A percentile compares a stretch with the other conserved stretches of the same genome.
phyloP scores from a whole-genome alignment of 1,284 basidiomycete species.

The Ceratorhiza oryzae-sativae region DNA sequence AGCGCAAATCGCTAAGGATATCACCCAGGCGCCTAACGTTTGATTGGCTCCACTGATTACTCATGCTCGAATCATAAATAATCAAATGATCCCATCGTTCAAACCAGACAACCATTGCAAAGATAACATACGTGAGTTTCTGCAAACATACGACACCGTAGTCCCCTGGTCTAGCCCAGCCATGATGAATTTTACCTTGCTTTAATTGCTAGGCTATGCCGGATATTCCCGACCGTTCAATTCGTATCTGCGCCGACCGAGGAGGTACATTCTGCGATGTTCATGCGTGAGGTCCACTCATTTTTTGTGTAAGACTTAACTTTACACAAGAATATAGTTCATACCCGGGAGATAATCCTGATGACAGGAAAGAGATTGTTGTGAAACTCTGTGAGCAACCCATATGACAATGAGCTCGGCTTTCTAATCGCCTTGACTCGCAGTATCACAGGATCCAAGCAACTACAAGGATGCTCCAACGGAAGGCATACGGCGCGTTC shows the following conservation, averaged over 20 bases:
- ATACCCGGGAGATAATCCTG: constrained; percentile 69
- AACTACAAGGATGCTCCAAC: constrained; percentile 96
- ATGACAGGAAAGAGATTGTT: constrained; percentile 72
- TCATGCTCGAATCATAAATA: not conserved
- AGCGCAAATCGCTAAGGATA: not conserved
- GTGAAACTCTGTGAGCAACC: constrained; percentile 75
- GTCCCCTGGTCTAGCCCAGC: too few species aligned
- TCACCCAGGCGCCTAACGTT: not conserved
- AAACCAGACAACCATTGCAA: not conserved
- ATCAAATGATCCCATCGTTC: not conserved
- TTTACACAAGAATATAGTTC: constrained; percentile 56
- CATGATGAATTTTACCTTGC: too few species aligned
- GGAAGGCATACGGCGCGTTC: constrained; percentile 89
- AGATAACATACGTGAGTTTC: not conserved
- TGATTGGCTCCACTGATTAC: not conserved
- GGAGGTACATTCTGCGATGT: constrained; percentile 86
- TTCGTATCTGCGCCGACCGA: constrained; percentile 63
- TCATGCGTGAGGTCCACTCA: constrained; percentile 62
- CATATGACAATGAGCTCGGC: not conserved
- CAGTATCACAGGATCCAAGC: constrained; percentile 83
- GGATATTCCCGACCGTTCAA: constrained; percentile 63
- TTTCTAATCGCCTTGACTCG: not conserved
- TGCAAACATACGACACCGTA: too few species aligned
- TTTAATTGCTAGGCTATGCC: not conserved
- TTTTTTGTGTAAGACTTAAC: not conserved